These are phyloP conservation scores for Furcasterigmium furcatum DNA, from an alignment of 2,329 filamentous ascomycete genomes.

Conservation along the genomic window DNA sequence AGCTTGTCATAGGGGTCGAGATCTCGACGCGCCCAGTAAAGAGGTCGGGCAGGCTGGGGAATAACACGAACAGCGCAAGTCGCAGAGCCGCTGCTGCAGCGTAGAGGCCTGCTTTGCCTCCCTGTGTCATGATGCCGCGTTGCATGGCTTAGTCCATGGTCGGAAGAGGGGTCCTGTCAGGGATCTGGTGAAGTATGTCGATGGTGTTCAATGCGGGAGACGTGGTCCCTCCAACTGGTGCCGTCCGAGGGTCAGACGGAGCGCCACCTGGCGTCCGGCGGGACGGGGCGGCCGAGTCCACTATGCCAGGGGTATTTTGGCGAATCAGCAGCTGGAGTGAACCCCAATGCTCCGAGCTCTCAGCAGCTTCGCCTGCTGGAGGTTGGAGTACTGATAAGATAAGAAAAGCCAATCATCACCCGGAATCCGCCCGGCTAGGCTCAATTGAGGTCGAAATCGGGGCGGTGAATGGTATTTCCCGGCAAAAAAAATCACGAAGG, in stretches of 20 bases:
- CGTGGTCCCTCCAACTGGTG: not conserved
- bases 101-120: constrained; percentile 57
- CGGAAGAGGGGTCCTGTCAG: constrained; percentile 6
- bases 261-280: constrained; percentile 22
- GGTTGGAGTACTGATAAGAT: not conserved
- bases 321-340: not conserved
- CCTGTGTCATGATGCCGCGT: constrained; percentile 30
- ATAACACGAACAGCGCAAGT: constrained; percentile 73
- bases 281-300: constrained; percentile 5
- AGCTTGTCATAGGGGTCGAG: constrained; percentile 95
- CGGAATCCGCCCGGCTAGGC: not conserved
- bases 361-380: not conserved
- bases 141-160: constrained; percentile 13
- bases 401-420: not conserved
- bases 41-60: constrained; percentile 79
- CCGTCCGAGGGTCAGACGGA: constrained; percentile 11
- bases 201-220: constrained; percentile 3
- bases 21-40: constrained; percentile 92
- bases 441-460: not conserved
- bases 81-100: constrained; percentile 73
- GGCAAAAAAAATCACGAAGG: constrained; percentile 2
- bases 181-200: constrained; percentile 3
- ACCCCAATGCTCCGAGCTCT: not conserved
- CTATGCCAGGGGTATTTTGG: not conserved
- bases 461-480: not conserved